Percentiles rank a stretch among this genome's conserved stretches.
phyloP scores from a whole-genome alignment of 2,329 filamentous ascomycete species.

The Cercospora zeae-maydis region DNA sequence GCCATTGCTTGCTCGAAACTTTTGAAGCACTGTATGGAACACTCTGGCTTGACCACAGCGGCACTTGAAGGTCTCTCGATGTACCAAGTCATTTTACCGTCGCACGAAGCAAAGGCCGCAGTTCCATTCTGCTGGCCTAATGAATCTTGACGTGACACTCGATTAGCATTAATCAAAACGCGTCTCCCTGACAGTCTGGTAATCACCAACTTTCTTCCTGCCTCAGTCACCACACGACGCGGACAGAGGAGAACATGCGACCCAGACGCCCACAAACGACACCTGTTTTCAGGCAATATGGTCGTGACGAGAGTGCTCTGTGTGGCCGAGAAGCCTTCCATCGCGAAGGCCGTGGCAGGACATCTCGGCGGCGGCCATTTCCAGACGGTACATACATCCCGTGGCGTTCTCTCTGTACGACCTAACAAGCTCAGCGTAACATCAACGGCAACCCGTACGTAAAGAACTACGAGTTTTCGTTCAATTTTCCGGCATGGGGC shows the following conservation, averaged over 20 bases:
- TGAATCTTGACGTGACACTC: background rate
- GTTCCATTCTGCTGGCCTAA: background rate
- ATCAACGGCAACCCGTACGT: conserved; percentile 70
- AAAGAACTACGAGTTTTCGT: conserved; percentile 92
- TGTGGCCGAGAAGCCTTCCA: conserved; percentile 86
- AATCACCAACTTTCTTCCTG: background rate
- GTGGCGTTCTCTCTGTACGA: background rate
- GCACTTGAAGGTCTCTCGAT: background rate
- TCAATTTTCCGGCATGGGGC: conserved; percentile 80
- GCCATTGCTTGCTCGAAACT: background rate
- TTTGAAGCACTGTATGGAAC: background rate
- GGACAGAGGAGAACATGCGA: background rate
- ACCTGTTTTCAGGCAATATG: conserved; percentile 32
- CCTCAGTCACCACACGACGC: background rate
- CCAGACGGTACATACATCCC: conserved; percentile 58
- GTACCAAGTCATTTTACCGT: conserved; percentile 11
- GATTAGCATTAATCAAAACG: background rate
- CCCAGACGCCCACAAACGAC: background rate
- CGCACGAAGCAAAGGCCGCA: background rate
- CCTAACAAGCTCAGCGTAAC: conserved; percentile 52
- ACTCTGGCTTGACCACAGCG: background rate
- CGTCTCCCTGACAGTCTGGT: background rate
- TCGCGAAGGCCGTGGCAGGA: conserved; percentile 87
- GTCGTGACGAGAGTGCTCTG: conserved; percentile 59
- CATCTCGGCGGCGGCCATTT: conserved; percentile 78